Percentiles rank a stretch among this genome's conserved stretches.
Conservation (phyloP, 176 grass and related monocot species). For the Ensete glaucum region DNA sequence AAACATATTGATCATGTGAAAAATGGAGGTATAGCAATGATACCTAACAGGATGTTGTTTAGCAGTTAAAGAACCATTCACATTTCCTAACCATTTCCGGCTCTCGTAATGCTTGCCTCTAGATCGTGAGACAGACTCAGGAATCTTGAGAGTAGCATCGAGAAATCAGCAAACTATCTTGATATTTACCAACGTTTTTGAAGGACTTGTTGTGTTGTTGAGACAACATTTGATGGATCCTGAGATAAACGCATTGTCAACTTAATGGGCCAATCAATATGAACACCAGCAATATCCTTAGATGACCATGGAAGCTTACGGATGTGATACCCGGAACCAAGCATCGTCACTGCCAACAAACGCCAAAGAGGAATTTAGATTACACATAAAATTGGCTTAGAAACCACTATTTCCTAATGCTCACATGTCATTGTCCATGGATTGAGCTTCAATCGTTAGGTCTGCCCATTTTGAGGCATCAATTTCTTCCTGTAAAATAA, state of each 20-base stretch:
- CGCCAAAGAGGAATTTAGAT: background rate
- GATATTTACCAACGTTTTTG: background rate
- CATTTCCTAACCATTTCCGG: constrained; percentile 10
- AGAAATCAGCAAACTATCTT: background rate
- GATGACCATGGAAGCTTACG: constrained; percentile 4
- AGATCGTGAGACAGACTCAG: constrained; percentile 4
- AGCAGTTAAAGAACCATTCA: no score
- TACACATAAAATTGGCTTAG: background rate
- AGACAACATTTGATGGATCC: constrained; percentile 17
- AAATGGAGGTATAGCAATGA: background rate
- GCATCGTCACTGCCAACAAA: background rate
- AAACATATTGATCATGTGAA: background rate
- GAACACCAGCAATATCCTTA: background rate
- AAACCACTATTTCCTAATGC: background rate
- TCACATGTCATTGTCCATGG: constrained; percentile 3
- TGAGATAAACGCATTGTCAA: background rate
- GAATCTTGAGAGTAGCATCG: background rate
- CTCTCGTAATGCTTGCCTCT: constrained; percentile 26
- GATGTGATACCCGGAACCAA: constrained; percentile 14
- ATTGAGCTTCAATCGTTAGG: constrained; percentile 7
- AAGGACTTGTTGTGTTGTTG: background rate
- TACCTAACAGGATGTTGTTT: constrained; percentile 11
- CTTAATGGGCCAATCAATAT: background rate
- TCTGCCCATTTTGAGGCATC: constrained; percentile 20
- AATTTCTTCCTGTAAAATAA: constrained; percentile 8